Evolutionary conservation across 1,139 yeast genomes (phyloP).

Genomic region (Meyerozyma guilliermondii): DNA sequence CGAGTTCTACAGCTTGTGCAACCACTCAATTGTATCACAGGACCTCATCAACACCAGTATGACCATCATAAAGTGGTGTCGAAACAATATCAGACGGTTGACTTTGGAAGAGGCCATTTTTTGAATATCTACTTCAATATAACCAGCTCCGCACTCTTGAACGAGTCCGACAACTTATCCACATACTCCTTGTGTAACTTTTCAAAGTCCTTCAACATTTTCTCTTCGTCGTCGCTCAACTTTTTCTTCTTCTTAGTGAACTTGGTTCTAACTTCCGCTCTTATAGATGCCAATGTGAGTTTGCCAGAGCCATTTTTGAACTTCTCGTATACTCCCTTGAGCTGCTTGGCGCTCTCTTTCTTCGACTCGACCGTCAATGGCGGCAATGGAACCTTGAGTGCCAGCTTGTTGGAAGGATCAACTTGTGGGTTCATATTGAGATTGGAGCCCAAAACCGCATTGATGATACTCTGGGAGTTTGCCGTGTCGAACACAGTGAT

Average conservation of each 20-base stretch:
- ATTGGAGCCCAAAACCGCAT: slow-evolving; percentile 63
- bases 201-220: slow-evolving; percentile 56
- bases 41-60: slow-evolving; percentile 29
- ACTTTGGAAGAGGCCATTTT: background rate
- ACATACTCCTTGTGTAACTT: slow-evolving; percentile 59
- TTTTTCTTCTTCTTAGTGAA: slow-evolving; percentile 49
- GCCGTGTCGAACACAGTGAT: slow-evolving; percentile 83
- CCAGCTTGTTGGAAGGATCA: slow-evolving; percentile 67
- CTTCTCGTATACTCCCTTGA: slow-evolving; percentile 62
- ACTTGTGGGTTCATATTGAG: slow-evolving; percentile 76
- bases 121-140: slow-evolving; percentile 22
- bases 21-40: slow-evolving; percentile 21
- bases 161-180: slow-evolving; percentile 51
- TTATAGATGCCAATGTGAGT: slow-evolving; percentile 53
- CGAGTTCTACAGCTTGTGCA: slow-evolving; percentile 37
- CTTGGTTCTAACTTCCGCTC: slow-evolving; percentile 57
- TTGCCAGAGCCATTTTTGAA: slow-evolving; percentile 51
- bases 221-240: slow-evolving; percentile 51
- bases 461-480: slow-evolving; percentile 61
- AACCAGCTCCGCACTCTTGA: slow-evolving; percentile 57
- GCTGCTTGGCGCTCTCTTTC: slow-evolving; percentile 48
- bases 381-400: slow-evolving; percentile 71
- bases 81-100: slow-evolving; percentile 28
- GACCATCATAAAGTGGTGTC: slow-evolving; percentile 37
- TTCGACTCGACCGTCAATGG: slow-evolving; percentile 70